Percentiles rank a stretch among this genome's conserved stretches.
Evolutionary conservation across 352 stramenopile species (phyloP).

Genomic region (Phytophthora foliorum): DNA sequence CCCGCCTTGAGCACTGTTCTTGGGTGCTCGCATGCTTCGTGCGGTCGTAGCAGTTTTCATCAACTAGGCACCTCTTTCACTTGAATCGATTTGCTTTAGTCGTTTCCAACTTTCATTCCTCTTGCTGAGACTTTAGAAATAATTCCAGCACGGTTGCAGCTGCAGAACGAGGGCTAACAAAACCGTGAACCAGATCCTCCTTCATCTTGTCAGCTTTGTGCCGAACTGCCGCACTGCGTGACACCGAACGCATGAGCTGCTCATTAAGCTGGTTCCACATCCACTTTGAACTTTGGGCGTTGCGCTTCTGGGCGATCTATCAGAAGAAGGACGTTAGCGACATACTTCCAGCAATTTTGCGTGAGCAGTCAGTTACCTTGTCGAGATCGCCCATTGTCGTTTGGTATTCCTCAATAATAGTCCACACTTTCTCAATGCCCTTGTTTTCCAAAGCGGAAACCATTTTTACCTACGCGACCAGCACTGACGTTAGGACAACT

Average conservation of each 20-base stretch:
- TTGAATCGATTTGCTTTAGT: slow-evolving; percentile 1
- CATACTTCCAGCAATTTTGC: background rate
- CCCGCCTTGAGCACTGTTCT: no score
- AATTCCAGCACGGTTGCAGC: slow-evolving; percentile 68
- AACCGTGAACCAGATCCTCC: slow-evolving; percentile 69
- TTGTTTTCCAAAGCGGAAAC: slow-evolving; percentile 73
- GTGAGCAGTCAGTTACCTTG: slow-evolving; percentile 46
- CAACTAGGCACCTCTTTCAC: background rate
- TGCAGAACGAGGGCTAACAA: slow-evolving; percentile 72
- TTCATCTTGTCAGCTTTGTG: slow-evolving; percentile 66
- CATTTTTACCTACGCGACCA: slow-evolving; percentile 64
- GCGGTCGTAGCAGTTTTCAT: no score
- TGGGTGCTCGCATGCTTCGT: no score
- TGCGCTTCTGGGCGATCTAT: slow-evolving; percentile 75
- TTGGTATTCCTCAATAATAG: slow-evolving; percentile 69
- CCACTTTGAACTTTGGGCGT: slow-evolving; percentile 80
- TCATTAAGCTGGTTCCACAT: slow-evolving; percentile 87
- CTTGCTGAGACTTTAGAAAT: slow-evolving; percentile 63
- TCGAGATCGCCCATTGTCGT: slow-evolving; percentile 60
- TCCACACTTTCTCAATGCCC: slow-evolving; percentile 81
- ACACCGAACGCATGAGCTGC: slow-evolving; percentile 76
- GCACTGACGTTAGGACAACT: background rate
- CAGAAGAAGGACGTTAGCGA: background rate
- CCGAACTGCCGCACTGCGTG: slow-evolving; percentile 52
- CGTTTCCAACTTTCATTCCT: slow-evolving; percentile 23